Evolutionary conservation across 495 filamentous ascomycete genomes (phyloP).

Genomic region (Hyaloscypha bicolor): DNA sequence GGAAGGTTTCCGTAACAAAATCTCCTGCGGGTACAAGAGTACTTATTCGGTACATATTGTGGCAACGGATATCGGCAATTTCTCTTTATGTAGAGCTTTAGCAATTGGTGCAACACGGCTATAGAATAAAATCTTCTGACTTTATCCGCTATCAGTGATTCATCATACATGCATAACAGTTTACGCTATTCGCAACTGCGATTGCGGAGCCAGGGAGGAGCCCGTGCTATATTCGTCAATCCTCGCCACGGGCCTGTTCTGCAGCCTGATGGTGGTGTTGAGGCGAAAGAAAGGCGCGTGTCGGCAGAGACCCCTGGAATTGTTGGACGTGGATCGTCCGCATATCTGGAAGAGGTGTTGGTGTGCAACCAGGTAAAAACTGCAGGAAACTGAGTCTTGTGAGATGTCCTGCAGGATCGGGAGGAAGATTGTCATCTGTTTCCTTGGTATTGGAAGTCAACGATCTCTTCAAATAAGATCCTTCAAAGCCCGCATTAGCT

Average conservation of each 20-base stretch:
- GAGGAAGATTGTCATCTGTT: not conserved
- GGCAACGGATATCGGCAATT: not conserved
- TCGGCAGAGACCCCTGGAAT: slow-evolving; percentile 12
- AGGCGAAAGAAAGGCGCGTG: not conserved
- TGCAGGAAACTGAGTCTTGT: not conserved
- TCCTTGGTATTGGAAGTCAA: not conserved
- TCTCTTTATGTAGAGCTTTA: not conserved
- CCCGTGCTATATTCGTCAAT: not conserved
- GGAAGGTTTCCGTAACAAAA: not conserved
- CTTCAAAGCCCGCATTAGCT: not conserved
- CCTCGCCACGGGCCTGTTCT: not conserved
- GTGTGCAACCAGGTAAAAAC: not conserved
- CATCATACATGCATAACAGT: not conserved
- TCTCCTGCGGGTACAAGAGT: slow-evolving; percentile 4
- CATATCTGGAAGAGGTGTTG: not conserved
- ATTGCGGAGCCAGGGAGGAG: not conserved
- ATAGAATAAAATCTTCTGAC: not conserved
- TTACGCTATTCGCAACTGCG: not conserved
- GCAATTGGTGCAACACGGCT: not conserved
- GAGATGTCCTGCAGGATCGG: slow-evolving; percentile 3
- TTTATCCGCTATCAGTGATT: slow-evolving; percentile 2
- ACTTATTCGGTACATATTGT: not conserved
- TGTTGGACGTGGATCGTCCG: not conserved
- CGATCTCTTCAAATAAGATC: not conserved
- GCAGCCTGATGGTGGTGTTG: not conserved